Base-by-base conservation (phyloP, 208 protist species). In the Acanthamoeba royreba region DNA sequence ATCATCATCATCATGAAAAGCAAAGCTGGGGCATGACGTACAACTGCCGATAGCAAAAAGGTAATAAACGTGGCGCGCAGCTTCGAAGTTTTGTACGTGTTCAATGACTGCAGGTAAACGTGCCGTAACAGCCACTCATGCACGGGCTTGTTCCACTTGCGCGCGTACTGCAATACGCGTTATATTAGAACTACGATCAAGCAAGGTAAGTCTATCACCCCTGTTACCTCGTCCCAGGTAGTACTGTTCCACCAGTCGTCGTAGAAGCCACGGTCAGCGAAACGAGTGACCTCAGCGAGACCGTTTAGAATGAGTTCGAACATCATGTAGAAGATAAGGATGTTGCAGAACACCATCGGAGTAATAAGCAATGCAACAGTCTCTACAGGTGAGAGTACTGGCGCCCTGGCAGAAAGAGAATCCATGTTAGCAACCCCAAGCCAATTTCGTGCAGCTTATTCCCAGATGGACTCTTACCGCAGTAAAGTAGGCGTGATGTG, bases 241-340 rank as follows among this genome's bases (percentile, higher is more conserved):
- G 85, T 92, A 31, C 86, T 95, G 61, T 97, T 97, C 95, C 96
- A 97, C 96, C 96, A 97, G 72, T 97, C 96, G 74, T 96, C 87
- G 87, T 97, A 97, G 49, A 97, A 97, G 40, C 87, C 58, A 28
- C 96, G 49, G 79, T 97, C 96, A 0, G 96, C 96, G 53, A 94
- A 97, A 25, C 72, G 53, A 7, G 94, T 96, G n/a, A 97, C 63
- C 53, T 97, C 96, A 28, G 96, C 95, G 61, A 97, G 90, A 31
- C 88, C 89, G 66, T 97, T 97, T 19, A 93, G 92, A 38, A 95
- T 69, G 58, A 92, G 85, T 87, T 97, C 93, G 58, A 96, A 96
- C 63, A 97, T 90, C 28, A 93, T 94, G 88, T 94, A 97, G 63
- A 97, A 97, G 52, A 95, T 85, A 40, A 95, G 33, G 40, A 95